Percentiles rank a stretch among this genome's conserved stretches.
These are phyloP conservation scores for Sordaria brevicollis DNA, from an alignment of 495 filamentous ascomycete genomes.

Conservation along the genomic window DNA sequence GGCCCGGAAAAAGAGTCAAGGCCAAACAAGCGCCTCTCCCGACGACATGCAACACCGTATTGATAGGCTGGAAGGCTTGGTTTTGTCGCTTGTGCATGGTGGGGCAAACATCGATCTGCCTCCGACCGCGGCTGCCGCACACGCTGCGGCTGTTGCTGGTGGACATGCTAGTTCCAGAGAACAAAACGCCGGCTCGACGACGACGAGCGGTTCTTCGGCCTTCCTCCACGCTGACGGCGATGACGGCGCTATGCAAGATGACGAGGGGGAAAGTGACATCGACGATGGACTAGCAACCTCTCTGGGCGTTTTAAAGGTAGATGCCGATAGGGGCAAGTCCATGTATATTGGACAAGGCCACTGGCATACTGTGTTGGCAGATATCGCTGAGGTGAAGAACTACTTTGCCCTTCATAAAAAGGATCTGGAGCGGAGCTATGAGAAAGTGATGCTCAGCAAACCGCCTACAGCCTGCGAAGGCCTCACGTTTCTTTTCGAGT, in stretches of 20 bases:
- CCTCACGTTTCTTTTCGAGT: conserved; percentile 66
- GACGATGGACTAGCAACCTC: conserved; percentile 72
- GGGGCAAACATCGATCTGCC: conserved; percentile 44
- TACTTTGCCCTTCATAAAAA: conserved; percentile 59
- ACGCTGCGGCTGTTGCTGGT: conserved; percentile 45
- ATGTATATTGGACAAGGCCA: conserved; percentile 83
- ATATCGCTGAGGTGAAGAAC: conserved; percentile 89
- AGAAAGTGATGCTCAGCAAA: conserved; percentile 55
- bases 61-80: conserved; percentile 88
- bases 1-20: conserved; percentile 67
- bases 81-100: conserved; percentile 93
- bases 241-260: conserved; percentile 41
- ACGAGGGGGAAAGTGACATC: conserved; percentile 65
- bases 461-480: conserved; percentile 46
- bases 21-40: conserved; percentile 51
- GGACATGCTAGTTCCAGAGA: conserved; percentile 46
- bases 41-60: conserved; percentile 99
- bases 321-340: conserved; percentile 66
- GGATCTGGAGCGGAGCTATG: conserved; percentile 45
- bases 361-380: conserved; percentile 79
- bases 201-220: conserved; percentile 54
- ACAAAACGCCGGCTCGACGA: conserved; percentile 48
- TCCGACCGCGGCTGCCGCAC: conserved; percentile 14
- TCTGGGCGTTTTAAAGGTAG: conserved; percentile 80
- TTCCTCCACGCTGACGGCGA: conserved; percentile 40